Conservation (phyloP, 1,284 basidiomycete genomes). For the Ustilago bromivora region DNA sequence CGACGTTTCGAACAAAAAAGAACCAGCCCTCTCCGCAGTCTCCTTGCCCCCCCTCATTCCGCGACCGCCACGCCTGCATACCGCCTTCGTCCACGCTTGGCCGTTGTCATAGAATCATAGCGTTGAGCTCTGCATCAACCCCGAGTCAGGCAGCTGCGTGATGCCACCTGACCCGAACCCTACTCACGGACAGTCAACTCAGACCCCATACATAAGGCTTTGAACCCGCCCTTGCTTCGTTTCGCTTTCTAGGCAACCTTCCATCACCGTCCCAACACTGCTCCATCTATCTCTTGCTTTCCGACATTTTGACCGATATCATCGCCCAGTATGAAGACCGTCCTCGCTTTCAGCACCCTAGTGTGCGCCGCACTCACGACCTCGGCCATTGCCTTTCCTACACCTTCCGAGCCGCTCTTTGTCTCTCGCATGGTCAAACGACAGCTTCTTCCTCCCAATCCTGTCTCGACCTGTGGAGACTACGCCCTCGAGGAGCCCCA, state of each 20-base stretch:
- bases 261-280: background rate
- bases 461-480: conserved; percentile 19
- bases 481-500: conserved; percentile 23
- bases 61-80: conserved; percentile 8
- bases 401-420: conserved; percentile 26
- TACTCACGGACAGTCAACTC: background rate
- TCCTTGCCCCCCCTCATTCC: conserved; percentile 21
- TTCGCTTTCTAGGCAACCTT: background rate
- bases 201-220: background rate
- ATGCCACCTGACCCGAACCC: background rate
- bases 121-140: background rate
- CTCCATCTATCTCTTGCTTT: background rate
- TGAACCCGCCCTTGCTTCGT: background rate
- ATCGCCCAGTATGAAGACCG: conserved; percentile 22
- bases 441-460: conserved; percentile 3
- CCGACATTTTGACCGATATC: background rate
- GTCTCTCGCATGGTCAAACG: conserved; percentile 34
- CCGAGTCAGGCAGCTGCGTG: background rate
- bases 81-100: background rate
- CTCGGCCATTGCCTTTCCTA: conserved; percentile 15
- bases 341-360: conserved; percentile 15
- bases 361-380: conserved; percentile 16
- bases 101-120: background rate
- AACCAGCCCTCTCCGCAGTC: background rate
- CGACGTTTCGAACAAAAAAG: conserved; percentile 15